Conservation (phyloP, 805 yeast species). For the Lipomyces starkeyi region DNA sequence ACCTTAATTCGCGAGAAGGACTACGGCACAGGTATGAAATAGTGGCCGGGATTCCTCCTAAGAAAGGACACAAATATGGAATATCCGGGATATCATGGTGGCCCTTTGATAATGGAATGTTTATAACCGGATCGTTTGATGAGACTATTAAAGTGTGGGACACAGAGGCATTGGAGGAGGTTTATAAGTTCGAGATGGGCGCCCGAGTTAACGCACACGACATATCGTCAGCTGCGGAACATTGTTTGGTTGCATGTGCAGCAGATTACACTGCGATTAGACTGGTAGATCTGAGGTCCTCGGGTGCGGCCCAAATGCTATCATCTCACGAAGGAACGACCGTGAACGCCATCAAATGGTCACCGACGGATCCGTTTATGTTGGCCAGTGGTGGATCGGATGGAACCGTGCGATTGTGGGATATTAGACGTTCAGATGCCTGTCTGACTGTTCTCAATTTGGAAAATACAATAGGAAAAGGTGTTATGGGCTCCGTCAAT, state of each 20-base stretch:
- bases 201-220: slow-evolving; percentile 72
- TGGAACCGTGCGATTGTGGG: slow-evolving; percentile 87
- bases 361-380: slow-evolving; percentile 64
- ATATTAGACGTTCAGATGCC: slow-evolving; percentile 69
- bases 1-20: slow-evolving; percentile 49
- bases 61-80: slow-evolving; percentile 67
- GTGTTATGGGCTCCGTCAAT: slow-evolving; percentile 7
- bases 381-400: slow-evolving; percentile 82
- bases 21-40: slow-evolving; percentile 33
- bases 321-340: slow-evolving; percentile 33
- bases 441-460: slow-evolving; percentile 70
- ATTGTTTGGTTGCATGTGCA: slow-evolving; percentile 70
- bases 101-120: slow-evolving; percentile 86
- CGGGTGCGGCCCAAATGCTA: slow-evolving; percentile 36
- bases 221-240: slow-evolving; percentile 51
- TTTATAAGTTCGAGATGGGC: slow-evolving; percentile 66
- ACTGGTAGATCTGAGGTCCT: slow-evolving; percentile 45
- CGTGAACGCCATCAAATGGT: slow-evolving; percentile 71
- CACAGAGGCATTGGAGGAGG: slow-evolving; percentile 66
- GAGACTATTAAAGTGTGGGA: slow-evolving; percentile 82
- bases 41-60: slow-evolving; percentile 31
- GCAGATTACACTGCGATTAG: slow-evolving; percentile 72
- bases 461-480: slow-evolving; percentile 41
- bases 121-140: slow-evolving; percentile 82
- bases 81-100: slow-evolving; percentile 83